phyloP scores from a whole-genome alignment of 768 basidiomycete species.

The Lactarius psammicola region DNA sequence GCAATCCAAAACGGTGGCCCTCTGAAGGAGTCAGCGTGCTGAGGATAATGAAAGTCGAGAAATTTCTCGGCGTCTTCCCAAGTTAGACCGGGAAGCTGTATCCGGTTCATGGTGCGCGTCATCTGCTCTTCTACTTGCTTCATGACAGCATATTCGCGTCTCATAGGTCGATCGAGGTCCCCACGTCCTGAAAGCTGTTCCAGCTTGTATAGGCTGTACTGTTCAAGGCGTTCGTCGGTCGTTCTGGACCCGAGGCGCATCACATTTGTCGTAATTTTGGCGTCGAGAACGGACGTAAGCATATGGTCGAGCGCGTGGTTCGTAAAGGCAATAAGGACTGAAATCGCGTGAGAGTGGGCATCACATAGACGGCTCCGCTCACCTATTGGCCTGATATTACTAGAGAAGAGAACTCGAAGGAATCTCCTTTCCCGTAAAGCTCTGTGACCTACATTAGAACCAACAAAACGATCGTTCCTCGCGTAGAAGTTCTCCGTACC shows the following conservation, averaged over 20 bases:
- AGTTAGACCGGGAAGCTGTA: conserved; percentile 23
- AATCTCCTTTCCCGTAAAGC: conserved; percentile 69
- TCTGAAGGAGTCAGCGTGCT: conserved; percentile 44
- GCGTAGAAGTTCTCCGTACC: conserved; percentile 38
- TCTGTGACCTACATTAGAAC: conserved; percentile 38
- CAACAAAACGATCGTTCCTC: neutral
- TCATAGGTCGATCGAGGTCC: conserved; percentile 40
- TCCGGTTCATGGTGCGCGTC: conserved; percentile 42
- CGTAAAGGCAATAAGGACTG: conserved; percentile 60
- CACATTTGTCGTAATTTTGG: conserved; percentile 57
- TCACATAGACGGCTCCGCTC: neutral
- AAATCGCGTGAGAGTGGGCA: neutral
- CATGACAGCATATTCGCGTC: conserved; percentile 39
- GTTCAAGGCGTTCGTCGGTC: conserved; percentile 53
- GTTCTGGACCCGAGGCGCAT: conserved; percentile 70
- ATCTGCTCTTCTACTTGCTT: conserved; percentile 50
- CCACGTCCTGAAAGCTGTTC: conserved; percentile 47
- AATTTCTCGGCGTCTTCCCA: conserved; percentile 41
- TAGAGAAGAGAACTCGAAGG: conserved; percentile 59
- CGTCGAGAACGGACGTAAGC: conserved; percentile 61
- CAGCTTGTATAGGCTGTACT: conserved; percentile 59
- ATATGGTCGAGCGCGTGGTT: conserved; percentile 81
- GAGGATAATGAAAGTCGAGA: conserved; percentile 47
- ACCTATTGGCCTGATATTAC: conserved; percentile 52
- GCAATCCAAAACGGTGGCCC: conserved; percentile 40